Percentiles rank a stretch among this genome's conserved stretches.
phyloP scores from a whole-genome alignment of 305 asterid species.

The Withania somnifera region DNA sequence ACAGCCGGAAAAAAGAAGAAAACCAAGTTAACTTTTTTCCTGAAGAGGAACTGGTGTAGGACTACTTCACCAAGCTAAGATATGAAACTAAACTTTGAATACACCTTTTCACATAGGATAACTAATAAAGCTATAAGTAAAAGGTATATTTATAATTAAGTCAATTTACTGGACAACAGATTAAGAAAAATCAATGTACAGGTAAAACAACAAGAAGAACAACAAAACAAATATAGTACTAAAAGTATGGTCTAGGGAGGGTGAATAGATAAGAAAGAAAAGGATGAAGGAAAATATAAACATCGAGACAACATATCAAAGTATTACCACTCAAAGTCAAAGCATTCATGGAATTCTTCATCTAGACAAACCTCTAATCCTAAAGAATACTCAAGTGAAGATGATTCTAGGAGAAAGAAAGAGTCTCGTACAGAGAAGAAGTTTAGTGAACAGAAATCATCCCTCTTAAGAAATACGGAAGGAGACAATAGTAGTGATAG shows the following conservation, averaged over 20 bases:
- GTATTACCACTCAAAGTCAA: neutral
- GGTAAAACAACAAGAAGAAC: too few relatives aligned
- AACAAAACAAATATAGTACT: too few relatives aligned
- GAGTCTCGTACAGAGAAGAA: constrained; percentile 11
- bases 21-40: too few relatives aligned
- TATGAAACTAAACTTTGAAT: too few relatives aligned
- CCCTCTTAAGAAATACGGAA: neutral
- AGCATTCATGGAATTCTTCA: constrained; percentile 31
- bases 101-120: too few relatives aligned
- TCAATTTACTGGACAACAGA: too few relatives aligned
- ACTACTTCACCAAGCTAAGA: too few relatives aligned
- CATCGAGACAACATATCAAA: constrained; percentile 22
- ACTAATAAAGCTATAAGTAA: too few relatives aligned
- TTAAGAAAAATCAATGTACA: too few relatives aligned
- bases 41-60: too few relatives aligned
- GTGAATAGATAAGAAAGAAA: constrained; percentile 17
- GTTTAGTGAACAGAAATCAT: neutral
- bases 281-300: constrained; percentile 37
- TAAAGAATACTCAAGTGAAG: constrained; percentile 29
- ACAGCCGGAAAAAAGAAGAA: neutral
- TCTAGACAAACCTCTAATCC: constrained; percentile 37
- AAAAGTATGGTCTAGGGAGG: too few relatives aligned
- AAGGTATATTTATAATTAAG: too few relatives aligned
- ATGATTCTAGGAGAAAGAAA: constrained; percentile 23
- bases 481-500: neutral